Conservation (phyloP, 768 basidiomycete species). For the Pleurotus salmoneostramineus region DNA sequence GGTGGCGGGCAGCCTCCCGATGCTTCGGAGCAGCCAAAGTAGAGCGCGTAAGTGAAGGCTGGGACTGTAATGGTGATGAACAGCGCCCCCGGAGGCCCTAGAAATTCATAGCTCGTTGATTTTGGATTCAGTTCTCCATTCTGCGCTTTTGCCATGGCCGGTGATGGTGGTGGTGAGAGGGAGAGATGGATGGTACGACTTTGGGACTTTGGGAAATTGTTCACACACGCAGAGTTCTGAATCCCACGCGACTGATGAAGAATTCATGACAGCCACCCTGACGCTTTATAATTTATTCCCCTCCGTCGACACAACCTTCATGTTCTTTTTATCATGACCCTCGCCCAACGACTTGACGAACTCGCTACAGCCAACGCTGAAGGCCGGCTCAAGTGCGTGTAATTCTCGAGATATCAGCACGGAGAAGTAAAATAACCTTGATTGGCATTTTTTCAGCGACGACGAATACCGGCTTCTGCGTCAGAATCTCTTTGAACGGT, state of each 20-base stretch:
- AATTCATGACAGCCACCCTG: neutral
- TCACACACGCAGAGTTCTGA: neutral
- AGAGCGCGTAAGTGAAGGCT: conserved; percentile 65
- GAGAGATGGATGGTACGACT: conserved; percentile 3
- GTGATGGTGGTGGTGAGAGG: conserved; percentile 2
- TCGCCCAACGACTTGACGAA: conserved; percentile 80
- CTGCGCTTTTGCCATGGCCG: too few species aligned
- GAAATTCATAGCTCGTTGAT: conserved; percentile 75
- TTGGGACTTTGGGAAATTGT: neutral
- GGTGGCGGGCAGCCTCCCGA: conserved; percentile 68
- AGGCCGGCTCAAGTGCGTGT: conserved; percentile 67
- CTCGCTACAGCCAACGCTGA: conserved; percentile 77
- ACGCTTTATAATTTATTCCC: neutral
- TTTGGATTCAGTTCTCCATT: conserved; percentile 51
- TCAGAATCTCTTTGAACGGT: conserved; percentile 81
- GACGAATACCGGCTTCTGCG: conserved; percentile 83
- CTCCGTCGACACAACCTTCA: neutral
- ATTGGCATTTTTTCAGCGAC: conserved; percentile 45
- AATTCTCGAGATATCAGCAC: neutral
- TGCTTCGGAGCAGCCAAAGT: conserved; percentile 71
- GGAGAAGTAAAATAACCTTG: neutral
- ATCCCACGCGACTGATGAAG: neutral
- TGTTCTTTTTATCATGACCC: conserved; percentile 32
- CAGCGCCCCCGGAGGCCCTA: conserved; percentile 76
- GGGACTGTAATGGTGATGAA: conserved; percentile 72